These are phyloP conservation scores for Scutellaria barbata DNA, from an alignment of 257 asterid species.

Conservation along the genomic window DNA sequence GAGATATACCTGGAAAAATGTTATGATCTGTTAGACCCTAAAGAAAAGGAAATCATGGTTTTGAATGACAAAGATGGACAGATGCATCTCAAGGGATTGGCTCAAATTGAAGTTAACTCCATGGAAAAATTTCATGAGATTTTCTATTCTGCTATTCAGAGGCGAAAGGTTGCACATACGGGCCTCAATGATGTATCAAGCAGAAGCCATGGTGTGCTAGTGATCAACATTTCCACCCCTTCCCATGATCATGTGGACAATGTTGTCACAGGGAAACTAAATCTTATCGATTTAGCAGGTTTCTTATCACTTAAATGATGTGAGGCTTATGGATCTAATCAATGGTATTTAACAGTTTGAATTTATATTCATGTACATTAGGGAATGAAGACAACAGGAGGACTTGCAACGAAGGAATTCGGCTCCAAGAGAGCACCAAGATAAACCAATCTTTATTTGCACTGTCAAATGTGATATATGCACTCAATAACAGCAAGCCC, in stretches of 20 bases:
- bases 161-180: conserved; percentile 81
- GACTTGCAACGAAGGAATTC: conserved; percentile 80
- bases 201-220: conserved; percentile 88
- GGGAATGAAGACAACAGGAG: conserved; percentile 91
- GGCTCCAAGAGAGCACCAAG: conserved; percentile 91
- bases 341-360: conserved; percentile 19
- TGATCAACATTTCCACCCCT: conserved; percentile 56
- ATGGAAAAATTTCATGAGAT: conserved; percentile 57
- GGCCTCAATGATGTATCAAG: conserved; percentile 81
- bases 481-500: conserved; percentile 65
- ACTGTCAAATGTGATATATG: conserved; percentile 83
- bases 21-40: conserved; percentile 75
- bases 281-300: conserved; percentile 98
- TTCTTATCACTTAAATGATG: neutral
- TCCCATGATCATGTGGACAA: conserved; percentile 39
- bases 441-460: conserved; percentile 93
- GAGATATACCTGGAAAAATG: conserved; percentile 87
- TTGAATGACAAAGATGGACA: conserved; percentile 72
- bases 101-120: conserved; percentile 62
- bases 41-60: conserved; percentile 68
- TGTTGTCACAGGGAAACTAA: conserved; percentile 67
- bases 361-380: conserved; percentile 33
- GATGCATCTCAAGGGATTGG: conserved; percentile 79
- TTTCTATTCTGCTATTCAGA: conserved; percentile 65
- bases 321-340: conserved; percentile 4